Conservation (phyloP, 2,329 filamentous ascomycete genomes). For the Plenodomus lindquistii region DNA sequence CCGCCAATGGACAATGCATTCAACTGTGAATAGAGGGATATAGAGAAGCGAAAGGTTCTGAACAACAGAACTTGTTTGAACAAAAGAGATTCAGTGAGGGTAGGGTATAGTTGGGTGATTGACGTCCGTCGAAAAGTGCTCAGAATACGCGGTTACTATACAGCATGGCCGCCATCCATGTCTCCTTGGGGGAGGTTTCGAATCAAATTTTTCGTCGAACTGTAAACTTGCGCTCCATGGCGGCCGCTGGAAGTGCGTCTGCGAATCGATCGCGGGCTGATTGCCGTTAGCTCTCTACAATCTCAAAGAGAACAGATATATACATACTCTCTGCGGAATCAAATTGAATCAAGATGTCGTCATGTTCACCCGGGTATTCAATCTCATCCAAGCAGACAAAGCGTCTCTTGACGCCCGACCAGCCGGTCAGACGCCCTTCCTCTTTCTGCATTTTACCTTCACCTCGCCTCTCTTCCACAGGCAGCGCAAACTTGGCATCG, state of each 20-base stretch:
- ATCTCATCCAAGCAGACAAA: slow-evolving; percentile 87
- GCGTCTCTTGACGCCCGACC: slow-evolving; percentile 62
- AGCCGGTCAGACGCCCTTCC: slow-evolving; percentile 51
- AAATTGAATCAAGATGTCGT: slow-evolving; percentile 86
- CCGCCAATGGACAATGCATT: no score
- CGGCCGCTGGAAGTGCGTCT: slow-evolving; percentile 50
- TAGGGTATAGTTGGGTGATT: no score
- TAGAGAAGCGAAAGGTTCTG: no score
- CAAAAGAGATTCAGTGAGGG: no score
- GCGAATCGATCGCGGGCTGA: slow-evolving; percentile 53
- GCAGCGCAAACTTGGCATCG: slow-evolving; percentile 88
- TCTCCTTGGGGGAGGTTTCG: no score
- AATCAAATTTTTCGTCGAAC: slow-evolving; percentile 46
- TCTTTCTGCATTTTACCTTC: slow-evolving; percentile 56
- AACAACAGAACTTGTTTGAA: no score
- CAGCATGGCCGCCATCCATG: no score
- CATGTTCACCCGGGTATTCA: slow-evolving; percentile 88
- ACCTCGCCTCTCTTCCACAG: slow-evolving; percentile 57
- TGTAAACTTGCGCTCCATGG: slow-evolving; percentile 48
- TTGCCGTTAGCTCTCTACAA: slow-evolving; percentile 21
- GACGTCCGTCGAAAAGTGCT: no score
- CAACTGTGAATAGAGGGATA: no score
- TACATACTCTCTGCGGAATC: slow-evolving; percentile 74
- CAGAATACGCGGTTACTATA: no score
- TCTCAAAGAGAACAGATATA: not conserved